Percentiles rank a stretch among this genome's conserved stretches.
Evolutionary conservation across 371 early-diverging fungal genomes (phyloP).

Genomic region (Cokeromyces recurvatus): DNA sequence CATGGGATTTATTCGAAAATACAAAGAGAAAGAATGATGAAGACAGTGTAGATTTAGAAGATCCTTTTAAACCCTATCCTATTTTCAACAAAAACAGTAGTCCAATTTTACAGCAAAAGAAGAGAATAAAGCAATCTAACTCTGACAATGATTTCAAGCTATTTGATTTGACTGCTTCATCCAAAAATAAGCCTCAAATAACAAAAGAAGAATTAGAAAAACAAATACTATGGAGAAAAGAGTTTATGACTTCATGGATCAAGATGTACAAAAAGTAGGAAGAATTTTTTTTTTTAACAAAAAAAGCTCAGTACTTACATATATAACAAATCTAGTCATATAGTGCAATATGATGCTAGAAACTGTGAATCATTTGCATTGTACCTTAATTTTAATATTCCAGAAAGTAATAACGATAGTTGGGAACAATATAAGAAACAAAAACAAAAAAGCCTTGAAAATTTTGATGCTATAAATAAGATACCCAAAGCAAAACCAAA

Average conservation of each 20-base stretch:
- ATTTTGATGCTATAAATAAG: not conserved
- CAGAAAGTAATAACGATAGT: not conserved
- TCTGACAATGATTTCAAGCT: too few species aligned
- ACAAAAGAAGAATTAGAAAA: not conserved
- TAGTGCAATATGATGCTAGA: not conserved
- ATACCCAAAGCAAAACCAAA: not conserved
- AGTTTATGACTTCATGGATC: not conserved
- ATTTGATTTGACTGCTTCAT: too few species aligned
- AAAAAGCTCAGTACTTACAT: not conserved
- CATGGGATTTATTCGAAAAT: not conserved
- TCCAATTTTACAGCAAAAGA: not conserved
- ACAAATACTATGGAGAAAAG: not conserved
- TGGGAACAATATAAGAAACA: not conserved
- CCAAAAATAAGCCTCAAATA: too few species aligned
- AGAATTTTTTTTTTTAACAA: not conserved
- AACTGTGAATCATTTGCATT: not conserved
- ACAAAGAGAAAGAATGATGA: too few species aligned
- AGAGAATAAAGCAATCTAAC: not conserved
- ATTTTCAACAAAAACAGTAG: too few species aligned
- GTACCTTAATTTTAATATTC: not conserved
- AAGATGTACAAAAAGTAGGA: not conserved
- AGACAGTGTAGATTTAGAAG: too few species aligned
- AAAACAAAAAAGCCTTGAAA: not conserved
- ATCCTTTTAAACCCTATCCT: too few species aligned
- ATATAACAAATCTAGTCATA: not conserved